These are phyloP conservation scores for Neopestalotiopsis clavispora DNA, from an alignment of 2,329 filamentous ascomycete species.

Conservation along the genomic window DNA sequence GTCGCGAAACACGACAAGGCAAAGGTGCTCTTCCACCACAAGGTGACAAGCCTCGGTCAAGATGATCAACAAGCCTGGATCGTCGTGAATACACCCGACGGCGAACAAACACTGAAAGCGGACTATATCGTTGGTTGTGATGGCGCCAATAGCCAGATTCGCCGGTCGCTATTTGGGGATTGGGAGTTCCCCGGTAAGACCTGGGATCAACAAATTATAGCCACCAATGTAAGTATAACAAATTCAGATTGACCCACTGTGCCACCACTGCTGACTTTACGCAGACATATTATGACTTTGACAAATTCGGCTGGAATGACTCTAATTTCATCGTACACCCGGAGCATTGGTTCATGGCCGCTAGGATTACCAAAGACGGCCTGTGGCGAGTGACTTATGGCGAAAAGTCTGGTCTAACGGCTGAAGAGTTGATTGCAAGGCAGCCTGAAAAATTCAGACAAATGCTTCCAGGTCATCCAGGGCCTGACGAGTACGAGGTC, in stretches of 20 bases:
- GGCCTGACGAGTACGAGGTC: conserved; percentile 53
- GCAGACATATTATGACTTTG: conserved; percentile 48
- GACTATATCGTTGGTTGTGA: conserved; percentile 54
- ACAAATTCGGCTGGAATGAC: conserved; percentile 46
- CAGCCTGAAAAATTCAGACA: conserved; percentile 51
- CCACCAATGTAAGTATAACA: conserved; percentile 48
- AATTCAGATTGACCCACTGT: conserved; percentile 9
- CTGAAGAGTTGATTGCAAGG: conserved; percentile 47
- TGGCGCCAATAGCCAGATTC: conserved; percentile 45
- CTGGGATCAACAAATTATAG: conserved; percentile 53
- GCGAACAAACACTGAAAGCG: conserved; percentile 32
- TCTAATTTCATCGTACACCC: conserved; percentile 58
- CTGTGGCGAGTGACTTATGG: conserved; percentile 59
- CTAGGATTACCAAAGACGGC: conserved; percentile 52
- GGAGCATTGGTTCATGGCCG: conserved; percentile 58
- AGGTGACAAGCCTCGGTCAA: conserved; percentile 42
- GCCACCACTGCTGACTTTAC: conserved; percentile 24
- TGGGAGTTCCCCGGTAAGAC: conserved; percentile 52
- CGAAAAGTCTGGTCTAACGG: conserved; percentile 46
- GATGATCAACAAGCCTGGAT: conserved; percentile 37
- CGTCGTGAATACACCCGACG: conserved; percentile 29
- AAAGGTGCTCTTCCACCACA: conserved; percentile 43
- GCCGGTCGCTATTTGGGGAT: conserved; percentile 45
- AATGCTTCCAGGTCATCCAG: conserved; percentile 55
- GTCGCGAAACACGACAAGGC: conserved; percentile 34